Evolutionary conservation across 2,329 filamentous ascomycete genomes (phyloP), one percentile per base, ranked within the genome.

Genomic region (Colletotrichum sp.): DNA sequence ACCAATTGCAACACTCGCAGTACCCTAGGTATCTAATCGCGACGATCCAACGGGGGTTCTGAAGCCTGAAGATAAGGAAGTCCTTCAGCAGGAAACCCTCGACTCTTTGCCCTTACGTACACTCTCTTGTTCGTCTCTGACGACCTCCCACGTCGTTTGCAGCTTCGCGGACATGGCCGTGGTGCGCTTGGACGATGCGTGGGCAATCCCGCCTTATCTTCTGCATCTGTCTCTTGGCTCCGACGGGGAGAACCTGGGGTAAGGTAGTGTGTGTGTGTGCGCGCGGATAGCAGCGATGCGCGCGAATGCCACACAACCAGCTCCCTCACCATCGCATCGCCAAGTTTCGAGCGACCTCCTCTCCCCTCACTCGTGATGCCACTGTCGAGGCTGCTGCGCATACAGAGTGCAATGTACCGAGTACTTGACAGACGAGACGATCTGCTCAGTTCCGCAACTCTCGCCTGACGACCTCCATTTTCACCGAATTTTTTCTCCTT

Each of bases 11-110:
- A 49, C 49, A 24, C 32, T 26, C 15, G 5, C 28, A 73, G 55
- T 34, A 30, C 59, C 16, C 70, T 55, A 26, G 26, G 26, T 26
- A 74, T 73, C 44, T 63, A 69, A 62, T 69, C 59, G 34, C 36
- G 7, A 16, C 59, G 44, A 32, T 39, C 39, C 64, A 65, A 66
- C 39, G n/a, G 44, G 44, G 10, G n/a, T 13, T 52, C 44, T 52
- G 44, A 52, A 52, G 44, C 32, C 28, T 32, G 12, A 30, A 76
- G 70, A 76, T 73, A 76, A 76, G 63, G n/a, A 76, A 55, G 30
- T 18, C 32, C 24, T 70, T 39, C 34, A 26, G 21, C 24, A 59
- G 34, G 69, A 52, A 71, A 52, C 68, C 16, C 34, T 39, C 30
- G 34, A 52, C 52, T 67, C 24, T 63, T 69, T 21, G 36, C 60